Evolutionary conservation across 495 filamentous ascomycete genomes (phyloP).

Genomic region (Sphaerosporella brunnea): DNA sequence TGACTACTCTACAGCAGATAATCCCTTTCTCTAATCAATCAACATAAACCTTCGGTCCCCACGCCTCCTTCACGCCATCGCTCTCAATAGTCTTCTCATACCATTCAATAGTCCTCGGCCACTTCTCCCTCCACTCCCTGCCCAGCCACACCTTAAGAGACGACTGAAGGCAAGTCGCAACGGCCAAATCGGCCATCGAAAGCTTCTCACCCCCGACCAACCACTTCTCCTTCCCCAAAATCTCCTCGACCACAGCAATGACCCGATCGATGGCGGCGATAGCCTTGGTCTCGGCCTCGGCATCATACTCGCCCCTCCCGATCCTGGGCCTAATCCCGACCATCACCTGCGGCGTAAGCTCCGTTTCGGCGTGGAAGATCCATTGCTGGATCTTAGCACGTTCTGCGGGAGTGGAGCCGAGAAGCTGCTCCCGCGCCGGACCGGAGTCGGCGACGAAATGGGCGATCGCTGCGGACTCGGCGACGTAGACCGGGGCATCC

Average conservation of each 20-base stretch:
- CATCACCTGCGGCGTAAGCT: background rate
- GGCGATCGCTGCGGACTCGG: conserved; percentile 2
- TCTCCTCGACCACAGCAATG: background rate
- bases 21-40: too few relatives aligned
- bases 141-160: background rate
- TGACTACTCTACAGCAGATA: too few relatives aligned
- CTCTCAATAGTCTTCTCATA: background rate
- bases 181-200: conserved; percentile 5
- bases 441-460: conserved; percentile 2
- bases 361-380: conserved; percentile 1
- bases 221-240: conserved; percentile 9
- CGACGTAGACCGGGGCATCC: background rate
- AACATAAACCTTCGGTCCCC: too few relatives aligned
- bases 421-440: conserved; percentile 5
- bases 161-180: background rate
- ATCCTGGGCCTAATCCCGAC: background rate
- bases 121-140: background rate
- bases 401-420: background rate
- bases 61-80: background rate
- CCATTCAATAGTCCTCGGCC: background rate
- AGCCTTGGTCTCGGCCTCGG: background rate
- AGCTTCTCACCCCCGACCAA: conserved; percentile 8
- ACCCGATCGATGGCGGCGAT: background rate
- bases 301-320: background rate
- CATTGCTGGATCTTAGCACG: conserved; percentile 5